These are phyloP conservation scores for Cladophialophora bantiana DNA, from an alignment of 2,329 filamentous ascomycete species.

Conservation along the genomic window DNA sequence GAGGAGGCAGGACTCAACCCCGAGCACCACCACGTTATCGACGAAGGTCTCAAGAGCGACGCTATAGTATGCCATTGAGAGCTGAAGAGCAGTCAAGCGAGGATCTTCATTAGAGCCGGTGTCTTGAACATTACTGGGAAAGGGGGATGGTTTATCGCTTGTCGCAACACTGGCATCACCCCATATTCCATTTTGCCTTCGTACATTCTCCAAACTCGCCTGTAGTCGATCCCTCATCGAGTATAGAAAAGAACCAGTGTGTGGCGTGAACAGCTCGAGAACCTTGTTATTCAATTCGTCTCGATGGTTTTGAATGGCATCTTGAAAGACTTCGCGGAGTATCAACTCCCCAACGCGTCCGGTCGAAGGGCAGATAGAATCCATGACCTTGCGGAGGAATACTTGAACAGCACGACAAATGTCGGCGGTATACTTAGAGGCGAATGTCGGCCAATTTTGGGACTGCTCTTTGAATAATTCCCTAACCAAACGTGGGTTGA, in stretches of 20 bases:
- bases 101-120: constrained; percentile 23
- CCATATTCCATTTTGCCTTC: background rate
- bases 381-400: constrained; percentile 38
- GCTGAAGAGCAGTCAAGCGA: constrained; percentile 38
- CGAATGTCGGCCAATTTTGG: constrained; percentile 26
- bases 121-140: background rate
- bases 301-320: constrained; percentile 32
- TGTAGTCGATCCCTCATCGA: constrained; percentile 21
- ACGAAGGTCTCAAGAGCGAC: constrained; percentile 46
- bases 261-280: constrained; percentile 39
- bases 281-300: constrained; percentile 38
- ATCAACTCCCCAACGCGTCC: constrained; percentile 29
- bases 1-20: constrained; percentile 50
- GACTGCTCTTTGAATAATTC: constrained; percentile 37
- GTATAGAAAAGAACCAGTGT: constrained; percentile 33
- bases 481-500: constrained; percentile 28
- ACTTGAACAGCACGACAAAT: constrained; percentile 33
- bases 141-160: constrained; percentile 16
- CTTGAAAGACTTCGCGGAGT: constrained; percentile 38
- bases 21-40: constrained; percentile 48
- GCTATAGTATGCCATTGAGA: constrained; percentile 41
- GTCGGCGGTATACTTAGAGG: constrained; percentile 14
- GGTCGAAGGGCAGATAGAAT: constrained; percentile 19
- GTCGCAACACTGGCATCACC: constrained; percentile 23
- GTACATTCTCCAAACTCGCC: constrained; percentile 6